Evolutionary conservation across 116 monocot species (phyloP).

Genomic region (Iris pallida): DNA sequence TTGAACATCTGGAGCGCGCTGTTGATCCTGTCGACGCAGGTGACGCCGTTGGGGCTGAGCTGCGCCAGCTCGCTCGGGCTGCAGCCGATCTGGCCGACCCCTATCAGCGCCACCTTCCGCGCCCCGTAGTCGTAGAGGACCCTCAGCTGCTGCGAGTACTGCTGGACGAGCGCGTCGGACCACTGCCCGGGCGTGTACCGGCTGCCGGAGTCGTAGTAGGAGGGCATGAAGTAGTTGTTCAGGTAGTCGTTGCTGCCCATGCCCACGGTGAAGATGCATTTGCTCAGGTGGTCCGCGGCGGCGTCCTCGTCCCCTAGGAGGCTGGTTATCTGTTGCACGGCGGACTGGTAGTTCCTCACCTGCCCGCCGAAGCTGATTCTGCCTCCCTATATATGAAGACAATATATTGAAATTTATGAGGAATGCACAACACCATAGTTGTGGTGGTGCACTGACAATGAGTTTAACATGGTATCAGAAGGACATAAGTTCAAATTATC

Average conservation of each 20-base stretch:
- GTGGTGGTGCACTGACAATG: too few species aligned
- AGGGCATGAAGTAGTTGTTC: constrained; percentile 99
- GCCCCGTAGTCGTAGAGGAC: constrained; percentile 80
- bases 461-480: too few species aligned
- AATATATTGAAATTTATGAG: neutral
- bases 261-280: constrained; percentile 80
- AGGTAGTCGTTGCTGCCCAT: constrained; percentile 98
- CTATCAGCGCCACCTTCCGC: constrained; percentile 74
- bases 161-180: constrained; percentile 47
- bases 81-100: constrained; percentile 74
- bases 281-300: constrained; percentile 60
- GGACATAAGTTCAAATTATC: too few species aligned
- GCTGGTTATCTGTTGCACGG: constrained; percentile 47
- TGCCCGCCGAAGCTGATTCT: constrained; percentile 60
- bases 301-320: constrained; percentile 65
- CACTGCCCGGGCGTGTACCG: constrained; percentile 67
- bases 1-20: constrained; percentile 76
- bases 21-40: constrained; percentile 69
- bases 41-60: constrained; percentile 52
- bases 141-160: constrained; percentile 61
- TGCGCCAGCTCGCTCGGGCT: constrained; percentile 76
- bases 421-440: too few species aligned
- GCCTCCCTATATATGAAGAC: constrained; percentile 37
- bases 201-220: constrained; percentile 46
- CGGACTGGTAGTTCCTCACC: constrained; percentile 55